phyloP scores from a whole-genome alignment of 2,329 filamentous ascomycete species.

The Ascochyta pisi region DNA sequence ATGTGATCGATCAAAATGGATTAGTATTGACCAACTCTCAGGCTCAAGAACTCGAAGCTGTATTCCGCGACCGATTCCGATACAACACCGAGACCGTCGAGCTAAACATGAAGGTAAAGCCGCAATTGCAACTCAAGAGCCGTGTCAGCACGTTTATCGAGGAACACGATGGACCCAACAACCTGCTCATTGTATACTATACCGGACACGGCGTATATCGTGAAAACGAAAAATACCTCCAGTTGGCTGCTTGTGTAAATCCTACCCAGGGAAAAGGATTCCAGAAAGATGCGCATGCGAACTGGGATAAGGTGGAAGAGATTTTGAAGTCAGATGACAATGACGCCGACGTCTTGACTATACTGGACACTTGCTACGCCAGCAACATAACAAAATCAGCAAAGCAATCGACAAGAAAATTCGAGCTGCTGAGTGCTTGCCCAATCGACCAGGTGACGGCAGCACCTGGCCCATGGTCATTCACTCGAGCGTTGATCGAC shows the following conservation, averaged over 20 bases:
- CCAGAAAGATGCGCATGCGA: constrained; percentile 36
- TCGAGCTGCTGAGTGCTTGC: constrained; percentile 45
- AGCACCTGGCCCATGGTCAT: constrained; percentile 39
- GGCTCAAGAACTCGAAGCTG: constrained; percentile 37
- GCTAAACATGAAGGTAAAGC: constrained; percentile 39
- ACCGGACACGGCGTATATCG: constrained; percentile 46
- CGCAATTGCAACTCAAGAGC: constrained; percentile 44
- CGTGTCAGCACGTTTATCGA: constrained; percentile 39
- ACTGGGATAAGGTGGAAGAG: constrained; percentile 46
- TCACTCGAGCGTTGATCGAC: constrained; percentile 46
- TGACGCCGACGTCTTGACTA: constrained; percentile 46
- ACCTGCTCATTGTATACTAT: constrained; percentile 50
- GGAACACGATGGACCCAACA: constrained; percentile 40
- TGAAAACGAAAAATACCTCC: constrained; percentile 30
- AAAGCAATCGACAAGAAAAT: constrained; percentile 33
- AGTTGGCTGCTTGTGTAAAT: constrained; percentile 33
- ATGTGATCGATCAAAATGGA: too few relatives aligned
- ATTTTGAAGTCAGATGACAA: constrained; percentile 36
- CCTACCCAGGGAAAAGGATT: constrained; percentile 27
- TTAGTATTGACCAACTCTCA: constrained; percentile 13
- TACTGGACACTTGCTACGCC: constrained; percentile 50
- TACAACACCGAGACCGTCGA: constrained; percentile 43
- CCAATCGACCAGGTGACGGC: constrained; percentile 36
- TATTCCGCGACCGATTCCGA: constrained; percentile 40
- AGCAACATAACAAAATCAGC: constrained; percentile 44